Evolutionary conservation across 2,329 filamentous ascomycete genomes (phyloP), one percentile per base, ranked within the genome.

Genomic region (Alternaria angustiovoidea): DNA sequence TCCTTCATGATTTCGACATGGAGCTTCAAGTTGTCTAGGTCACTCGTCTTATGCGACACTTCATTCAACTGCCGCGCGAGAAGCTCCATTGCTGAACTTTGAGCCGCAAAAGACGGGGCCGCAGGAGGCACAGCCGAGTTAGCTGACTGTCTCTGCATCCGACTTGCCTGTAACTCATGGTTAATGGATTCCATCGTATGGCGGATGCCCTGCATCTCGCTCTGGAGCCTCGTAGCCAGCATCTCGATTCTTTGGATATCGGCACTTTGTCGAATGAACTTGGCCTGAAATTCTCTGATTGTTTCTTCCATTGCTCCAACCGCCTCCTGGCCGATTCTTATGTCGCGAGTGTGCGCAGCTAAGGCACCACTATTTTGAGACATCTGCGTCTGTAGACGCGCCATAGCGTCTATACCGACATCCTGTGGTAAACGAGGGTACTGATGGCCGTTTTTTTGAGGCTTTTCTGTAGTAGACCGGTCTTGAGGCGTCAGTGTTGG

Each of bases 1-100:
- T 81, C 80, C 69, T 81, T 83, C 70, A 85, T 73, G 12, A 84
- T 78, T 51, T 83, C 81, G 11, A 84, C 69, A 51, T 81, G 80
- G 64, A 84, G 75, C 62, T 79, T 82, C 46, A 85, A 61, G 5
- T 73, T 78, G 53, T 84, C 82, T 11, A 84, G 72, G 59, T 84
- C 82, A 32, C 78, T 81, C 8, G 78, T 78, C 66, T 82, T 81
- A 47, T 75, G 75, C 7, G 79, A 76, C 24, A 83, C 71, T 26
- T 70, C 69, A 49, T 75, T 70, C 3, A 83, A 68, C 59, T 81
- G 80, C 20, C 72, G 73, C 9, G 81, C 79, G 59, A 84, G 77
- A 11, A 83, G 70, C 43, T 84, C 81, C 12, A 84, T 70, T 30
- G 82, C 80, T 34, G 72, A 68, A 48, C 79, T 77, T 49, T 79